Conservation (phyloP, 371 early-diverging fungal genomes). For the Mortierella sp. region DNA sequence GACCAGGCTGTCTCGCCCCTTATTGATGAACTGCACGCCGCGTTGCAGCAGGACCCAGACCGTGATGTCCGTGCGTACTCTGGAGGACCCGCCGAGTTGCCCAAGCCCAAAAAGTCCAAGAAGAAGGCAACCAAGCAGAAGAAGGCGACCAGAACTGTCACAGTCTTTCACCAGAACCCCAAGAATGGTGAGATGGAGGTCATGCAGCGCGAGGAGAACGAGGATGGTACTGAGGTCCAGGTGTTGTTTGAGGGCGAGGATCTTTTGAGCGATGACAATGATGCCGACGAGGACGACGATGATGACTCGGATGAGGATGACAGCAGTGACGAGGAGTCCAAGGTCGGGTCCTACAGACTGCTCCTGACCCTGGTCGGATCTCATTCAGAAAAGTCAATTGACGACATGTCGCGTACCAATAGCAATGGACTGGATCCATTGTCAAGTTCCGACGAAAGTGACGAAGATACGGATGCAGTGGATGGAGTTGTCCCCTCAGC, state of each 20-base stretch:
- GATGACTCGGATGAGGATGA: constrained; percentile 25
- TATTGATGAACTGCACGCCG: constrained; percentile 16
- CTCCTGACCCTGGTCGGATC: not conserved
- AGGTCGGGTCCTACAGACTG: constrained; percentile 5
- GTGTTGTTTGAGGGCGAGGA: constrained; percentile 29
- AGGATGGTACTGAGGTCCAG: constrained; percentile 11
- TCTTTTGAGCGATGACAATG: constrained; percentile 17
- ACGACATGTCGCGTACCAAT: not conserved
- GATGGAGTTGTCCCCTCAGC: constrained; percentile 17
- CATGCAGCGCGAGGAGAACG: constrained; percentile 25
- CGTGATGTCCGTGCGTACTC: constrained; percentile 53
- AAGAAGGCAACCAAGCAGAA: constrained; percentile 5
- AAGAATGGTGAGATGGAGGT: constrained; percentile 28
- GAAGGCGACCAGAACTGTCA: constrained; percentile 10
- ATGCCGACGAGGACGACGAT: constrained; percentile 18
- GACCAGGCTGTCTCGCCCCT: constrained; percentile 25
- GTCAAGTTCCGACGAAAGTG: not conserved
- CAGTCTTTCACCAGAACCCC: constrained; percentile 47
- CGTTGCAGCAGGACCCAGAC: constrained; percentile 43
- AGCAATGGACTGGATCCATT: not conserved
- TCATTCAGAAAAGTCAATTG: constrained; percentile 14
- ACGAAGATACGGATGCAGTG: constrained; percentile 31
- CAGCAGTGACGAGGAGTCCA: constrained; percentile 9
- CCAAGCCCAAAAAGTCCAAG: constrained; percentile 21
- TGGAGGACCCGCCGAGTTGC: constrained; percentile 41